Evolutionary conservation across 23 red algal species (phyloP).

Genomic region (Gracilaria caudata): DNA sequence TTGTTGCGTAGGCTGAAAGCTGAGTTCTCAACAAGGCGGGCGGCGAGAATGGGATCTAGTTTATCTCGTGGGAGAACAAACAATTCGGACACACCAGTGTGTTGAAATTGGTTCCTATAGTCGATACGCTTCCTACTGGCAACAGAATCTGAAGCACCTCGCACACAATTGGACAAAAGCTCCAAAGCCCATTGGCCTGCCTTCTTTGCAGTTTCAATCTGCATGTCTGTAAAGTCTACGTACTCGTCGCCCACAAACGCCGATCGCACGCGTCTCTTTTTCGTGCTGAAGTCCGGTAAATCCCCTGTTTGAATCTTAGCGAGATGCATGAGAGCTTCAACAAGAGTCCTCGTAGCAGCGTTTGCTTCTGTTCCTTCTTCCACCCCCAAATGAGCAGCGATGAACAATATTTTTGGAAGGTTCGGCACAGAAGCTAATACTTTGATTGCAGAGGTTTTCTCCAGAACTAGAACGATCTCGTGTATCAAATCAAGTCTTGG

Average conservation of each 20-base stretch:
- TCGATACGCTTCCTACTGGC: not conserved
- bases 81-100: constrained; percentile 5
- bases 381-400: not conserved
- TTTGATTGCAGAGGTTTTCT: not conserved
- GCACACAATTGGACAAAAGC: constrained; percentile 7
- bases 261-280: not conserved
- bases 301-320: constrained; percentile 22
- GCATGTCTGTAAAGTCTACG: not conserved
- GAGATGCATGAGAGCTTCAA: not conserved
- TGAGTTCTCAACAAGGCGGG: not conserved
- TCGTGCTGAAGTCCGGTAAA: not conserved
- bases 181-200: constrained; percentile 6
- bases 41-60: constrained; percentile 1
- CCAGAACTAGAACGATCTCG: not conserved
- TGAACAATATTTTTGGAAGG: constrained; percentile 22
- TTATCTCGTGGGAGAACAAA: constrained; percentile 15
- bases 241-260: not conserved
- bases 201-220: not conserved
- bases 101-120: not conserved
- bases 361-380: not conserved
- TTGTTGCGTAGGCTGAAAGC: not conserved
- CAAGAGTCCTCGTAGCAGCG: not conserved
- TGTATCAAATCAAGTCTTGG: constrained; percentile 1
- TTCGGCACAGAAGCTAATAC: not conserved
- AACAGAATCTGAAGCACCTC: not conserved